A percentile compares a stretch with the other conserved stretches of the same genome.
phyloP scores from a whole-genome alignment of 176 grass and related monocot genomes.

The Calamus simplicifolius region DNA sequence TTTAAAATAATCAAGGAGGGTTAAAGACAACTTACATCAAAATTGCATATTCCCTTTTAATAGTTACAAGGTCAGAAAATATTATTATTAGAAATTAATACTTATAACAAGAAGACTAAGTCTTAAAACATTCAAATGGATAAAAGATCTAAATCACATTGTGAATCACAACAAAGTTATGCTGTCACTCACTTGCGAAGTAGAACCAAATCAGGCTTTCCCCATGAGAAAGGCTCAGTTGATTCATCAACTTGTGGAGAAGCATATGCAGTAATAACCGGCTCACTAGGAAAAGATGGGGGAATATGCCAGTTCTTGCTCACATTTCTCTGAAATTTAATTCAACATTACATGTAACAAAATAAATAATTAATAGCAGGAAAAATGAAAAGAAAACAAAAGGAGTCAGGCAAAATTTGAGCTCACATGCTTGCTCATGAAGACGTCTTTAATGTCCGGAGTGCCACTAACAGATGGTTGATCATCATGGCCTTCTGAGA shows the following conservation, averaged over 20 bases:
- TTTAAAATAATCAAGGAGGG: no score
- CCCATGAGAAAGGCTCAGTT: constrained; percentile 73
- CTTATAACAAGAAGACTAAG: no score
- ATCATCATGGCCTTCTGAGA: constrained; percentile 23
- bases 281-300: constrained; percentile 73
- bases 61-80: no score
- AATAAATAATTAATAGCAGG: constrained; percentile 9
- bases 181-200: constrained; percentile 56
- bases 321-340: constrained; percentile 67
- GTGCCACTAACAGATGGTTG: constrained; percentile 31
- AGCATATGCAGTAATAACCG: constrained; percentile 65
- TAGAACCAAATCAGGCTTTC: constrained; percentile 81
- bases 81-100: no score
- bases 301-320: constrained; percentile 98
- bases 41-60: no score
- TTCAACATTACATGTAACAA: constrained; percentile 15
- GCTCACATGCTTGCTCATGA: constrained; percentile 91
- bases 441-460: constrained; percentile 52
- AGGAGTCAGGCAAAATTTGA: constrained; percentile 15
- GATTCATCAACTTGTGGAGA: constrained; percentile 87
- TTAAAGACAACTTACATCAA: no score
- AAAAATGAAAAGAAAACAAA: not conserved
- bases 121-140: no score
- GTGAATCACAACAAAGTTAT: no score
- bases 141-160: no score